These are phyloP conservation scores for Ceratocystis huliohia DNA, from an alignment of 2,329 filamentous ascomycete genomes.

Conservation along the genomic window DNA sequence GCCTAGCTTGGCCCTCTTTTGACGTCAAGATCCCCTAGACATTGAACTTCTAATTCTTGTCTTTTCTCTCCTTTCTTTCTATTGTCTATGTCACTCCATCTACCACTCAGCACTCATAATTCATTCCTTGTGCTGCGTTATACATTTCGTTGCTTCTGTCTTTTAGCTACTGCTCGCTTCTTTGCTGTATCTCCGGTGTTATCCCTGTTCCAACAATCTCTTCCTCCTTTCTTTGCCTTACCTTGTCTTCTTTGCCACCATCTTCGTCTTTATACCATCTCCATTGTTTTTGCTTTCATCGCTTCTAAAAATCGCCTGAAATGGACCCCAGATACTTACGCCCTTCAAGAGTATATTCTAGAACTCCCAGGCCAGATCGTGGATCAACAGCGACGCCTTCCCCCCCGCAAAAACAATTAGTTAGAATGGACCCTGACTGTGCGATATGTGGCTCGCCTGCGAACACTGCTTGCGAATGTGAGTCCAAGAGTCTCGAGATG, in stretches of 20 bases:
- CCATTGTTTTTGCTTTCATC: background rate
- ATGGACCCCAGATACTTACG: constrained; percentile 13
- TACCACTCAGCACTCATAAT: background rate
- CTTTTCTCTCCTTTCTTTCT: background rate
- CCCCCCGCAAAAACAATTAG: constrained; percentile 26
- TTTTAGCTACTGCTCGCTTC: background rate
- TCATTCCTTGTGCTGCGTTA: background rate
- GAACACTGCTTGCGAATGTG: constrained; percentile 48
- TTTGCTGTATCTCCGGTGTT: background rate
- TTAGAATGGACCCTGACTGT: constrained; percentile 58
- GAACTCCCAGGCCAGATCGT: constrained; percentile 6
- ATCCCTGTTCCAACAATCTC: background rate
- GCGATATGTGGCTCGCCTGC: constrained; percentile 53
- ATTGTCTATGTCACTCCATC: background rate
- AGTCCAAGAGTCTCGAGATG: constrained; percentile 50
- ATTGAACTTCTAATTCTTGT: background rate
- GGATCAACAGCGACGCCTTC: constrained; percentile 20
- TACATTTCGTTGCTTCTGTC: background rate
- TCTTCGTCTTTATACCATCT: constrained; percentile 14
- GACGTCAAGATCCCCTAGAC: background rate
- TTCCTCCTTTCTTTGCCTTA: background rate
- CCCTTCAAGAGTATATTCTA: constrained; percentile 7
- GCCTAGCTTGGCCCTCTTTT: background rate
- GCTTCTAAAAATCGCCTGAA: constrained; percentile 24
- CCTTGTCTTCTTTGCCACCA: constrained; percentile 12